Percentiles rank a stretch among this genome's conserved stretches.
phyloP scores from a whole-genome alignment of 768 basidiomycete species.

The Dioszegia aurantiaca region DNA sequence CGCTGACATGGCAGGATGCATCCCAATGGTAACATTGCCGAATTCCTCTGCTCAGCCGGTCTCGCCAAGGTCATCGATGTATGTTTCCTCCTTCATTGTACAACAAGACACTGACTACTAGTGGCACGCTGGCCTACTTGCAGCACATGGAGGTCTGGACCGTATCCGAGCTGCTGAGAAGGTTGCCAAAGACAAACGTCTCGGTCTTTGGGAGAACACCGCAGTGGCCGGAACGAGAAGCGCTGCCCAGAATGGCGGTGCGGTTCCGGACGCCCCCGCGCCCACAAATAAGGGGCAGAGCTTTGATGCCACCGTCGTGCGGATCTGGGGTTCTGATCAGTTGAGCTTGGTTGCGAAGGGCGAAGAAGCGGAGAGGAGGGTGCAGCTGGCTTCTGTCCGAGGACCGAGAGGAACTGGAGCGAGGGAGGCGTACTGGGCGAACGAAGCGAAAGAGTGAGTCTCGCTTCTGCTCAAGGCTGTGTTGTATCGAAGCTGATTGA shows the following conservation, averaged over 20 bases:
- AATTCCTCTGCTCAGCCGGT: constrained; percentile 76
- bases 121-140: constrained; percentile 96
- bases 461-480: not conserved
- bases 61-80: constrained; percentile 82
- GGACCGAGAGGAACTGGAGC: constrained; percentile 81
- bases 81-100: constrained; percentile 16
- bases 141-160: constrained; percentile 78
- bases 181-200: constrained; percentile 58
- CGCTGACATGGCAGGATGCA: constrained; percentile 57
- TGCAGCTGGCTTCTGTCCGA: constrained; percentile 84
- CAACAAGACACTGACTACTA: constrained; percentile 8
- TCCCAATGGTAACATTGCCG: constrained; percentile 91
- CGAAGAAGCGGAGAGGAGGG: constrained; percentile 66
- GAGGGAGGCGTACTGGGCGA: constrained; percentile 79
- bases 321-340: constrained; percentile 91
- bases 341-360: constrained; percentile 71
- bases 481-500: constrained; percentile 7
- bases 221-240: constrained; percentile 28
- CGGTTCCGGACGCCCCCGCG: constrained; percentile 14
- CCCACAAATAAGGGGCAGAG: constrained; percentile 40
- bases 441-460: constrained; percentile 74
- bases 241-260: constrained; percentile 16
- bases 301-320: constrained; percentile 78
- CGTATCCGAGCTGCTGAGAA: constrained; percentile 80
- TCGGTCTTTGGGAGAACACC: constrained; percentile 51